These are phyloP conservation scores for Cyberlindnera euphorbiae DNA, from an alignment of 805 yeast genomes.

Conservation along the genomic window DNA sequence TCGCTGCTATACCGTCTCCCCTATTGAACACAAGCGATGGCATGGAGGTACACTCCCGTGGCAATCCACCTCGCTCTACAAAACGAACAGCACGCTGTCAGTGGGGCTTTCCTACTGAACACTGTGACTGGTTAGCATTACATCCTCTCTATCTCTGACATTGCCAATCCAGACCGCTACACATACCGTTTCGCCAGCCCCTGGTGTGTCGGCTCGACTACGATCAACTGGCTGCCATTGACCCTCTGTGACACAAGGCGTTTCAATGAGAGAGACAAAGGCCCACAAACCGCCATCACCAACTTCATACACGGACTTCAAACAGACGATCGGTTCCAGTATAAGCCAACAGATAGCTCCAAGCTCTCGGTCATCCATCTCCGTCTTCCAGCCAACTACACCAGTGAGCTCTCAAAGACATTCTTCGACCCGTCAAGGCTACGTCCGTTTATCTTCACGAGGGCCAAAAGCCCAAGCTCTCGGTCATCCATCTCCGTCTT, in stretches of 20 bases:
- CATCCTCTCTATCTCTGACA: constrained; percentile 16
- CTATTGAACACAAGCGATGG: too few species aligned
- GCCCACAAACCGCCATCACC: neutral
- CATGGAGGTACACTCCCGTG: constrained; percentile 24
- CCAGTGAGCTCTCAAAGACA: constrained; percentile 3
- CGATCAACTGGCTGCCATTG: constrained; percentile 10
- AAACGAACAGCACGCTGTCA: constrained; percentile 14
- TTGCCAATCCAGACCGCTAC: constrained; percentile 13
- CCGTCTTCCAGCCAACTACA: constrained; percentile 5
- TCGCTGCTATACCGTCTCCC: too few species aligned
- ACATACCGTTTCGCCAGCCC: constrained; percentile 14
- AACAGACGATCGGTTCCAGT: constrained; percentile 14
- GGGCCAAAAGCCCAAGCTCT: constrained; percentile 5
- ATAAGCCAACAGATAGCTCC: constrained; percentile 13
- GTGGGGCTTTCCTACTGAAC: constrained; percentile 23
- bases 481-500: constrained; percentile 19
- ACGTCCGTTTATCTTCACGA: constrained; percentile 11
- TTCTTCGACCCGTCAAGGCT: constrained; percentile 12
- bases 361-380: constrained; percentile 17
- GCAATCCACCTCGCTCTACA: constrained; percentile 21
- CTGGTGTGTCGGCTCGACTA: constrained; percentile 18
- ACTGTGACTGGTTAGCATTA: constrained; percentile 10
- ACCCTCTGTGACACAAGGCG: constrained; percentile 5
- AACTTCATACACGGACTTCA: constrained; percentile 7
- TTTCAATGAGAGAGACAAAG: neutral